A percentile compares a stretch with the other conserved stretches of the same genome.
phyloP scores from a whole-genome alignment of 23 red algal genomes.

The Gracilaria domingensis region DNA sequence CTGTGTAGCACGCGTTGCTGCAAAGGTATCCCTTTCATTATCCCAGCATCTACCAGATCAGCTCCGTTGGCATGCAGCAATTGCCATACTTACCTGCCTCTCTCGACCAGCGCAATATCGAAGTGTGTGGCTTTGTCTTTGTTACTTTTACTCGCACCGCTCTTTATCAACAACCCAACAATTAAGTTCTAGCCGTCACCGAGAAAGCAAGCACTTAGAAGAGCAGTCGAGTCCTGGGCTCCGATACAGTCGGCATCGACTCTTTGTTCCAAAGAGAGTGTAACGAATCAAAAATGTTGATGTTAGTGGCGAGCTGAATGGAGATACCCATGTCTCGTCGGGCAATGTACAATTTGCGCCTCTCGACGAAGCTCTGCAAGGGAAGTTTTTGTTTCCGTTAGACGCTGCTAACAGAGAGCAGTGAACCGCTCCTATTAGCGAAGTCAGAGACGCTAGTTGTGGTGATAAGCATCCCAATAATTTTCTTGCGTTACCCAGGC shows the following conservation, averaged over 20 bases:
- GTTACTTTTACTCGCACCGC: slow-evolving; percentile 46
- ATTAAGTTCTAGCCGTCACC: slow-evolving; percentile 61
- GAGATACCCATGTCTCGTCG: slow-evolving; percentile 54
- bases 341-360: slow-evolving; percentile 15
- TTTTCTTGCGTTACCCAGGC: slow-evolving; percentile 30
- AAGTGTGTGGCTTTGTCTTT: slow-evolving; percentile 52
- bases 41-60: slow-evolving; percentile 37
- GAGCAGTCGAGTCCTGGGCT: slow-evolving; percentile 32
- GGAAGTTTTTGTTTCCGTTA: slow-evolving; percentile 50
- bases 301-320: slow-evolving; percentile 54
- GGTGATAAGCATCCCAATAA: slow-evolving; percentile 25
- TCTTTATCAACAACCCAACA: slow-evolving; percentile 47
- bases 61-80: slow-evolving; percentile 56
- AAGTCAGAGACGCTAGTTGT: slow-evolving; percentile 22
- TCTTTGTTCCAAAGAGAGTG: slow-evolving; percentile 34
- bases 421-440: slow-evolving; percentile 50
- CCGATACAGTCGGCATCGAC: slow-evolving; percentile 51
- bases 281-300: slow-evolving; percentile 54
- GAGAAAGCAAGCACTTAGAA: slow-evolving; percentile 57
- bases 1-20: slow-evolving; percentile 69
- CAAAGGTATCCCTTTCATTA: slow-evolving; percentile 50
- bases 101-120: slow-evolving; percentile 62
- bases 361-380: slow-evolving; percentile 37
- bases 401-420: slow-evolving; percentile 47
- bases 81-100: slow-evolving; percentile 64